These are phyloP conservation scores for Botrytis tulipae DNA, from an alignment of 2,329 filamentous ascomycete genomes.

Conservation along the genomic window DNA sequence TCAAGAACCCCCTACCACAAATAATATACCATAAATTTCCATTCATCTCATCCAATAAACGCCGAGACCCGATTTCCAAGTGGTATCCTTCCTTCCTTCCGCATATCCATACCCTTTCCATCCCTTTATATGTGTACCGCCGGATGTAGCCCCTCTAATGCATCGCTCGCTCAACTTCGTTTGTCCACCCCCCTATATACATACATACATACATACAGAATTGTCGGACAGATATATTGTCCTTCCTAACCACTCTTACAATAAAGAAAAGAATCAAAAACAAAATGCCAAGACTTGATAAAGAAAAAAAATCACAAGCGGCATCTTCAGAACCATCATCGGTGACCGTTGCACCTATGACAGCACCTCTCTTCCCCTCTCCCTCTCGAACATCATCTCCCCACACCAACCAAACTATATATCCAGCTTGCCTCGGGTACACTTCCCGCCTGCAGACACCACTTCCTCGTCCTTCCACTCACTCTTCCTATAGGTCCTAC, in stretches of 20 bases:
- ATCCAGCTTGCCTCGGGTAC: conserved; percentile 35
- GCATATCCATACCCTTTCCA: neutral
- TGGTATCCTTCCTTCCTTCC: conserved; percentile 1
- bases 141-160: conserved; percentile 5
- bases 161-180: neutral
- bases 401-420: conserved; percentile 25
- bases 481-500: conserved; percentile 32
- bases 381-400: neutral
- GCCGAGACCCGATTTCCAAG: neutral
- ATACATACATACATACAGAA: conserved; percentile 11
- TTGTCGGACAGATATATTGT: neutral
- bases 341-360: neutral
- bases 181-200: neutral
- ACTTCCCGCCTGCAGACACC: conserved; percentile 32
- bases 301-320: neutral
- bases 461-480: conserved; percentile 33
- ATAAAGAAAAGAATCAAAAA: neutral
- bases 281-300: neutral
- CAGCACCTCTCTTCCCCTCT: neutral
- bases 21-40: neutral
- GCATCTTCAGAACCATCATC: conserved; percentile 4
- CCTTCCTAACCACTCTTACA: neutral
- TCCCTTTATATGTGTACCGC: conserved; percentile 1
- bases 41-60: conserved; percentile 7
- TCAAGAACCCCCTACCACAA: neutral